Evolutionary conservation across 768 basidiomycete genomes (phyloP), one percentile per base, ranked within the genome.

Genomic region (Dioszegia aurantiaca): DNA sequence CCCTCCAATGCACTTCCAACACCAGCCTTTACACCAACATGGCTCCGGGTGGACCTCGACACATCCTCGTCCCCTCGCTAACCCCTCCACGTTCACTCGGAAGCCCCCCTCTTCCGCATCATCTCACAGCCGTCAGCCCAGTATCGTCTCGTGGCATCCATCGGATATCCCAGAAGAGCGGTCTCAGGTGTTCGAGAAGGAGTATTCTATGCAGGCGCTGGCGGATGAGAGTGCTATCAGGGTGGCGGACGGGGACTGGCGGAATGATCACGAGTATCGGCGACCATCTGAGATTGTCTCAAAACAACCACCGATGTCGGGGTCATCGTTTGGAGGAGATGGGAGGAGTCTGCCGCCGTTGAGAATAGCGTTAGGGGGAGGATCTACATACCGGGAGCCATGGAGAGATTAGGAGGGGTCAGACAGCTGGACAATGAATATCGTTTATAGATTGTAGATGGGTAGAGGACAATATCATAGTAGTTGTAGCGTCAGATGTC

Each of bases 271-370:
- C 3, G 26, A 26, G 28, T 47, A 10, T 42, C 40, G 6, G 17
- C 8, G 40, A 42, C 21, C 40, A 42, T 8, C 16, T 8, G 40
- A 42, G 17, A n/a, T 14, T 33, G 33, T 6, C 33, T 33, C 33
- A 14, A 33, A 33, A 14, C 33, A 44, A n/a, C 27, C 24, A 5
- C 21, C 28, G 14, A 24, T 26, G 46, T 28, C 9, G 23, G 26
- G 19, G 21, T 40, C 54, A 21, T 55, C 54, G 8, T 60, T 58
- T 30, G 60, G 60, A 11, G 59, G 48, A 17, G 42, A 53, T 23
- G 62, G 58, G 31, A 46, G 59, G 27, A 42, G 36, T 31, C 39
- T 64, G 41, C 62, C 62, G 3, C 62, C 62, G 6, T 47, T 64
- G 17, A 60, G 58, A 33, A 37, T 65, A 8, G 60, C 57, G 19